Evolutionary conservation across 768 basidiomycete species (phyloP).

Genomic region (Boletales sp.): DNA sequence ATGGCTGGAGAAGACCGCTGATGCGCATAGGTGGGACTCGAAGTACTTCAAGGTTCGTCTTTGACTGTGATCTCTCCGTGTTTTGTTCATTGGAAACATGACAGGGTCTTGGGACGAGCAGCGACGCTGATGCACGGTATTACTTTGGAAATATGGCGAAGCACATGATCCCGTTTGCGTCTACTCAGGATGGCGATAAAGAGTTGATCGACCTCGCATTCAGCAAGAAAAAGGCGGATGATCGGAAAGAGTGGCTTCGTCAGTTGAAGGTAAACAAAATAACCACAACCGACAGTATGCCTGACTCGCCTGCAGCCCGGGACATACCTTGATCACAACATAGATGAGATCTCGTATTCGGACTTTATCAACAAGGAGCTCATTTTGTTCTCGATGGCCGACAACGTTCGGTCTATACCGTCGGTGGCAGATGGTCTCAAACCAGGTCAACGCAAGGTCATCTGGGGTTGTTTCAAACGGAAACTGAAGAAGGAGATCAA

Average conservation of each 20-base stretch:
- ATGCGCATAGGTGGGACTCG: conserved; percentile 77
- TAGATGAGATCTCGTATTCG: conserved; percentile 79
- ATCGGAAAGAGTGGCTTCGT: conserved; percentile 96
- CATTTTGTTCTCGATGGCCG: conserved; percentile 98
- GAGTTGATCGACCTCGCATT: conserved; percentile 95
- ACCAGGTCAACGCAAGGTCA: conserved; percentile 95
- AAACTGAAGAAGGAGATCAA: conserved; percentile 92
- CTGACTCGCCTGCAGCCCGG: conserved; percentile 62
- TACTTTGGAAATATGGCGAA: conserved; percentile 92
- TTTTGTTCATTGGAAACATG: conserved; percentile 1
- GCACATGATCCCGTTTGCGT: conserved; percentile 91
- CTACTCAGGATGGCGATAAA: conserved; percentile 76
- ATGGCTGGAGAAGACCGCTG: conserved; percentile 79
- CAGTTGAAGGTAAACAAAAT: conserved; percentile 68
- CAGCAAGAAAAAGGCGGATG: conserved; percentile 99
- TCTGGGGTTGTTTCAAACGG: conserved; percentile 94
- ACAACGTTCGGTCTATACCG: conserved; percentile 97
- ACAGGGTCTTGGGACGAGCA: conserved; percentile 95
- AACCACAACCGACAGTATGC: background rate
- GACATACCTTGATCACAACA: conserved; percentile 87
- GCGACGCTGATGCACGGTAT: conserved; percentile 81
- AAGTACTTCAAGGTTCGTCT: conserved; percentile 97
- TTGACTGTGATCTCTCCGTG: background rate
- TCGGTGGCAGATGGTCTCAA: conserved; percentile 93
- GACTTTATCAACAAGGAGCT: conserved; percentile 99